Percentiles rank a stretch among this genome's conserved stretches.
Evolutionary conservation across 176 grass and related monocot genomes (phyloP).

Genomic region (Saccharum officinarum): DNA sequence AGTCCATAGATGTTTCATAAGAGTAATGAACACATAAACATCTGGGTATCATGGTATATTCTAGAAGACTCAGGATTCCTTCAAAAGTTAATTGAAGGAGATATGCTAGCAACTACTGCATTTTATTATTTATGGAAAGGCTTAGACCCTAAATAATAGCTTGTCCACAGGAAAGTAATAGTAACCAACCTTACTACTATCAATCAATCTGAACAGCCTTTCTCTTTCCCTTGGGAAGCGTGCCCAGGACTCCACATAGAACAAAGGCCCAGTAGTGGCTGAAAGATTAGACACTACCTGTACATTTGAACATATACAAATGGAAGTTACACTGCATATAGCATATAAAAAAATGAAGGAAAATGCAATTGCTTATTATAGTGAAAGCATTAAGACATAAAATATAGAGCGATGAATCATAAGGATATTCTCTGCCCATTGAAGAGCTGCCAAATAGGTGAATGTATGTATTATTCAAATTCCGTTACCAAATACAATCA

Average conservation of each 20-base stretch:
- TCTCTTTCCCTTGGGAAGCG: constrained; percentile 87
- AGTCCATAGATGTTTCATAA: not conserved
- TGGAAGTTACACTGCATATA: not conserved
- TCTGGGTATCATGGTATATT: not conserved
- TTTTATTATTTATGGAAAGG: not conserved
- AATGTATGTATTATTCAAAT: constrained; percentile 22
- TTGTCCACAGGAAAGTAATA: constrained; percentile 15
- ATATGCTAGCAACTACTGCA: constrained; percentile 11
- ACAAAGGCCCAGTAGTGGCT: constrained; percentile 66
- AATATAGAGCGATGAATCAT: not conserved
- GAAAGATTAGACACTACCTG: constrained; percentile 98
- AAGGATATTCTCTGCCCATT: constrained; percentile 18
- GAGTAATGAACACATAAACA: constrained; percentile 12
- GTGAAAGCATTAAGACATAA: not conserved
- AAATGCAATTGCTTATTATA: not conserved
- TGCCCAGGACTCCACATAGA: constrained; percentile 85
- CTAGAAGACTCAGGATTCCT: not conserved
- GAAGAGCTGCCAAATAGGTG: constrained; percentile 22
- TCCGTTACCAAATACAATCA: constrained; percentile 12
- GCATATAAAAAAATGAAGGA: not conserved
- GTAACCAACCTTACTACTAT: constrained; percentile 74
- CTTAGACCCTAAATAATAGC: not conserved
- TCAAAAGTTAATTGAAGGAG: not conserved
- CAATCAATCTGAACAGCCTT: constrained; percentile 75
- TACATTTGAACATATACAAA: constrained; percentile 1